Conservation (phyloP, 352 stramenopile genomes). For the Phytophthora rubi region DNA sequence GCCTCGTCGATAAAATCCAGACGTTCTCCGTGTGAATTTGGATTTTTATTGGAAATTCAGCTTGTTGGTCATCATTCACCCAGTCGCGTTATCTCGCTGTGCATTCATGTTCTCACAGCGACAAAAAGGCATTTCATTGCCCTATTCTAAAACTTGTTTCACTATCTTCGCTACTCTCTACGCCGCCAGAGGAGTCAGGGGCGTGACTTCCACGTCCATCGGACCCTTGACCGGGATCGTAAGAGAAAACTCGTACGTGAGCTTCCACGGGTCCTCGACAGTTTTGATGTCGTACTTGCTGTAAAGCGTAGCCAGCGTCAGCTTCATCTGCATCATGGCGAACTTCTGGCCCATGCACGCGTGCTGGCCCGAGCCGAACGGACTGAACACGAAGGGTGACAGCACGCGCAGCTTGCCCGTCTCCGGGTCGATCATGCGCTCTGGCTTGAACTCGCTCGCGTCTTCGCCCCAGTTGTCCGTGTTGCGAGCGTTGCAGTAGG, state of each 20-base stretch:
- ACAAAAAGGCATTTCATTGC: background rate
- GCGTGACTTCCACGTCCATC: conserved; percentile 28
- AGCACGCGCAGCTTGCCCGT: conserved; percentile 40
- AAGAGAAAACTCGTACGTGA: conserved; percentile 60
- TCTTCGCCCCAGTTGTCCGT: conserved; percentile 58
- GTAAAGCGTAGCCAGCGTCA: conserved; percentile 53
- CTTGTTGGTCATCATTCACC: too few relatives aligned
- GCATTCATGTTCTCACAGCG: background rate
- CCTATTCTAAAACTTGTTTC: background rate
- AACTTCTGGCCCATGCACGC: conserved; percentile 61
- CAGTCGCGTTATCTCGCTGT: background rate
- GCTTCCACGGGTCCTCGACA: conserved; percentile 41
- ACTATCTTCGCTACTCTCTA: background rate
- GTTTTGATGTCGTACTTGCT: conserved; percentile 52
- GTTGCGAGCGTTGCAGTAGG: conserved; percentile 36
- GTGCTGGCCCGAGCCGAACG: conserved; percentile 59
- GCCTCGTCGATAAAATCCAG: too few relatives aligned
- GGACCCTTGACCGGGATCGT: conserved; percentile 46
- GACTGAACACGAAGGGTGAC: conserved; percentile 30
- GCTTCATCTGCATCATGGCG: conserved; percentile 66
- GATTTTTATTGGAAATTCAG: too few relatives aligned
- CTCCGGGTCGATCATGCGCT: conserved; percentile 57
- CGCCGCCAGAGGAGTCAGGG: conserved; percentile 5
- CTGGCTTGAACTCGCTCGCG: conserved; percentile 54
- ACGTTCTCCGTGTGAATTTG: too few relatives aligned